These are phyloP conservation scores for Penicillium sp. DNA, from an alignment of 2,329 filamentous ascomycete species.

Conservation along the genomic window DNA sequence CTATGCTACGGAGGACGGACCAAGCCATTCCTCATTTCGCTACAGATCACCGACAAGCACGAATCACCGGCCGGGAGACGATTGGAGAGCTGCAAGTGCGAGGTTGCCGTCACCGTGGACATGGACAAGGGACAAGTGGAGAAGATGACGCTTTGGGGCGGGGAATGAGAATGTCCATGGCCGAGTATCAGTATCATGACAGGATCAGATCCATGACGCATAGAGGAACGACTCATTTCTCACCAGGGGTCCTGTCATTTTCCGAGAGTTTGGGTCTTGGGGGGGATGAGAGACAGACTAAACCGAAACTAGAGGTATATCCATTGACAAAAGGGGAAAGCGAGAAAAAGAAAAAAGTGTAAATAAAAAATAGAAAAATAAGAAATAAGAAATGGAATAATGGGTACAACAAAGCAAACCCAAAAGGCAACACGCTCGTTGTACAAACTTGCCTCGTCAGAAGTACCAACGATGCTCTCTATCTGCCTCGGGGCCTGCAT, in stretches of 20 bases:
- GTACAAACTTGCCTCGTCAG: slow-evolving; percentile 1
- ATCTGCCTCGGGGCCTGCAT: neutral
- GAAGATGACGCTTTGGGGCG: slow-evolving; percentile 7
- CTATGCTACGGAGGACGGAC: neutral
- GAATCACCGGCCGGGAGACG: slow-evolving; percentile 19
- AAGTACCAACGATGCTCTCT: neutral
- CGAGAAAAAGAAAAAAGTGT: slow-evolving; percentile 3
- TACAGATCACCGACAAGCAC: slow-evolving; percentile 17
- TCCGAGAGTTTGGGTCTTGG: slow-evolving; percentile 22
- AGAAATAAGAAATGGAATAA: neutral
- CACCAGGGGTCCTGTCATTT: slow-evolving; percentile 25
- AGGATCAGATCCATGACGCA: slow-evolving; percentile 15
- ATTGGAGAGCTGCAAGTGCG: slow-evolving; percentile 26
- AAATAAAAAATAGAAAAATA: slow-evolving; percentile 2
- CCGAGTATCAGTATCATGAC: slow-evolving; percentile 9
- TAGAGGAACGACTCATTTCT: slow-evolving; percentile 3
- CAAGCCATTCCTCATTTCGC: neutral
- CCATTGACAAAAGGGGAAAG: neutral
- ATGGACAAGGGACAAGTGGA: slow-evolving; percentile 32
- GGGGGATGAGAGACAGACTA: slow-evolving; percentile 1
- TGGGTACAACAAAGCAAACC: slow-evolving; percentile 5
- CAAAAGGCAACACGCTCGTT: slow-evolving; percentile 1
- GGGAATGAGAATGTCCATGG: slow-evolving; percentile 8
- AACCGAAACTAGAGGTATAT: slow-evolving; percentile 15
- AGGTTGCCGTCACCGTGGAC: slow-evolving; percentile 29